Evolutionary conservation across 2,329 filamentous ascomycete genomes (phyloP).

Genomic region (Tolypocladium inflatum): DNA sequence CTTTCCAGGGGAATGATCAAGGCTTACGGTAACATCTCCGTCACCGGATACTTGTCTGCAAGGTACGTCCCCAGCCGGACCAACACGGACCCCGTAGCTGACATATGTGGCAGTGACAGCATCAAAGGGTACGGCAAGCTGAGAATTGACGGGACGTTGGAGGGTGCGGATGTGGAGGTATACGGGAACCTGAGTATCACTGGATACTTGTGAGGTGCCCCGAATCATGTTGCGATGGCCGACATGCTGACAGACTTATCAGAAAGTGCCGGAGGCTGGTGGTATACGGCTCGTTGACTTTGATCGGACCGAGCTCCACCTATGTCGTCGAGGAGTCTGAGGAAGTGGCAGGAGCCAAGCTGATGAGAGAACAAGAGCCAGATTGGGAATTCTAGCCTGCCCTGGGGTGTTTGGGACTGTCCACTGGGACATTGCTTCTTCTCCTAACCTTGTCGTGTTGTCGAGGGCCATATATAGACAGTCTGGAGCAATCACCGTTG

Average conservation of each 20-base stretch:
- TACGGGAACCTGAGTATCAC: constrained; percentile 36
- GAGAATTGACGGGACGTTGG: constrained; percentile 30
- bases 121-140: constrained; percentile 38
- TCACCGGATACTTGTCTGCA: constrained; percentile 28
- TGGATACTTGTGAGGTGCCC: constrained; percentile 28
- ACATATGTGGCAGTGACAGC: constrained; percentile 23
- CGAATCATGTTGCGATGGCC: not conserved
- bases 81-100: constrained; percentile 3
- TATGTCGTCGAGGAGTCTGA: constrained; percentile 33
- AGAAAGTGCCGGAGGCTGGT: constrained; percentile 32
- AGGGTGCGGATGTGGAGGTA: constrained; percentile 34
- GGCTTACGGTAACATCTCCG: constrained; percentile 34
- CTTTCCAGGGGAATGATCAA: constrained; percentile 30
- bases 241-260: constrained; percentile 4
- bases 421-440: not conserved
- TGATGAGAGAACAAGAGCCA: constrained; percentile 29
- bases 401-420: not conserved
- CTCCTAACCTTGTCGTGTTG: not conserved
- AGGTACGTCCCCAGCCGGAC: constrained; percentile 16
- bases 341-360: constrained; percentile 31
- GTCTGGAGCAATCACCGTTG: not conserved
- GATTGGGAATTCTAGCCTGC: constrained; percentile 26
- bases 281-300: constrained; percentile 35
- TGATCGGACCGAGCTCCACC: constrained; percentile 33
- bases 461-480: not conserved